Evolutionary conservation across 2,329 filamentous ascomycete genomes (phyloP), one percentile per base, ranked within the genome.

Genomic region (Arthrobotrys sphaeroides): DNA sequence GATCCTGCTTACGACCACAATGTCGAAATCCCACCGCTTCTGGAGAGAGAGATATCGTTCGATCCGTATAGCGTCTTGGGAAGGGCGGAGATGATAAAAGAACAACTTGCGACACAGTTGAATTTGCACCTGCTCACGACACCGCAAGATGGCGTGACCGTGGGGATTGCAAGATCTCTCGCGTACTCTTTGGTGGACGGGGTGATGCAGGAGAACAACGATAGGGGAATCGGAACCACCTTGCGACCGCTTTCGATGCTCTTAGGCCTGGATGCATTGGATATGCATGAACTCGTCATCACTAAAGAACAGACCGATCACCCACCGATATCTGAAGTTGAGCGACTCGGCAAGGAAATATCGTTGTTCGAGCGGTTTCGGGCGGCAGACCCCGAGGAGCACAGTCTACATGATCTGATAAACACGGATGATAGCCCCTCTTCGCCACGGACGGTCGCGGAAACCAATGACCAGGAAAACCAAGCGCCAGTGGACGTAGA

Each of bases 21-120:
- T 43, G 61, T 74, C 26, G 70, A 74, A 43, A 74, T 74, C 5
- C 61, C 70, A n/a, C 70, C 70, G 5, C 57, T 74, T 16, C 45
- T 74, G 4, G 70, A 64, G 5, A 67, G 70, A 51, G 70, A 67
- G 16, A 43, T 55, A 38, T 24, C 70, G 9, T 62, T 68, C n/a
- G 67, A 74, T 36, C 62, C 62, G n/a, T 74, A 68, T 16, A 55
- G 57, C 4, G 45, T 47, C 40, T 16, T 68, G 12, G 61, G 61
- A 40, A 62, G 55, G 36, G 28, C 55, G 5, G 62, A 64, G 47
- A 67, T 68, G 43, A 68, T 74, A 16, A 74, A 74, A 28, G 70
- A 67, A 18, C 61, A 74, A 33, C 57, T 74, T 18, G 55, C 70
- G 4, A 51, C 62, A n/a, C 70, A n/a, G n/a, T n/a, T n/a, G n/a